These are phyloP conservation scores for Sarocladium oryzae DNA, from an alignment of 2,329 filamentous ascomycete species.

Conservation along the genomic window DNA sequence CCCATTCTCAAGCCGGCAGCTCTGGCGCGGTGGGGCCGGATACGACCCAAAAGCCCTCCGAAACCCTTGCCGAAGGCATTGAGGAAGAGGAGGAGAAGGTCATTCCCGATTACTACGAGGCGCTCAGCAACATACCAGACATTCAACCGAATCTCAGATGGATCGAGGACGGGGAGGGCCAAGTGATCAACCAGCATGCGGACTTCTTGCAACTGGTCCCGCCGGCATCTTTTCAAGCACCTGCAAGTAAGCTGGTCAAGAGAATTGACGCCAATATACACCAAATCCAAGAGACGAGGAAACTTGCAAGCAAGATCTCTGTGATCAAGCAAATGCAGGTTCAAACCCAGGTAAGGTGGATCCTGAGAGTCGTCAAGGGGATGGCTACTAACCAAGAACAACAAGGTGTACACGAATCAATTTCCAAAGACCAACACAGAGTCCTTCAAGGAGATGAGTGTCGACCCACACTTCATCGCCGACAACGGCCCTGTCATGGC, in stretches of 20 bases:
- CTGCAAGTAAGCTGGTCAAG: slow-evolving; percentile 64
- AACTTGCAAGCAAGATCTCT: slow-evolving; percentile 90
- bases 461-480: slow-evolving; percentile 81
- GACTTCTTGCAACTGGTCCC: slow-evolving; percentile 77
- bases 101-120: slow-evolving; percentile 91
- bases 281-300: slow-evolving; percentile 94
- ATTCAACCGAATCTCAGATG: slow-evolving; percentile 72
- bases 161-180: slow-evolving; percentile 83
- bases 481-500: slow-evolving; percentile 87
- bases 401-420: slow-evolving; percentile 89
- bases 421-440: slow-evolving; percentile 94
- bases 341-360: slow-evolving; percentile 70
- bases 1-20: slow-evolving; percentile 31
- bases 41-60: slow-evolving; percentile 43
- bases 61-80: slow-evolving; percentile 91
- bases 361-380: not conserved
- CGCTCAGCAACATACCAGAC: slow-evolving; percentile 78
- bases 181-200: slow-evolving; percentile 81
- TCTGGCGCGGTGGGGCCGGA: slow-evolving; percentile 37
- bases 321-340: slow-evolving; percentile 99
- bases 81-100: slow-evolving; percentile 79
- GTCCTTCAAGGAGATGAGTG: slow-evolving; percentile 80
- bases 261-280: slow-evolving; percentile 87
- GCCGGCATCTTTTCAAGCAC: slow-evolving; percentile 66
- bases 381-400: not conserved